These are phyloP conservation scores for Cordyceps cateniannulata DNA, from an alignment of 2,329 filamentous ascomycete genomes.

Conservation along the genomic window DNA sequence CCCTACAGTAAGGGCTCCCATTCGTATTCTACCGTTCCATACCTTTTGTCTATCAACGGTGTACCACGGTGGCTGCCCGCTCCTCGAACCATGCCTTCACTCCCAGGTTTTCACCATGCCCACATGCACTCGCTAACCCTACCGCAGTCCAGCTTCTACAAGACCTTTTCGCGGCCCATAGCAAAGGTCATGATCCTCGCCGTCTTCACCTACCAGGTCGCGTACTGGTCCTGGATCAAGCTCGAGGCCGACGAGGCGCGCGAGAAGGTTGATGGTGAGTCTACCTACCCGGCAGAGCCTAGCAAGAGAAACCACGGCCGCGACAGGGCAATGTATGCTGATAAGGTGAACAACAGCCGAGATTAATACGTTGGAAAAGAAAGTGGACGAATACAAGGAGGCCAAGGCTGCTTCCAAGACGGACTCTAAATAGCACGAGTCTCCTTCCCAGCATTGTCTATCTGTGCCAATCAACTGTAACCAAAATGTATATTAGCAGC, in stretches of 20 bases:
- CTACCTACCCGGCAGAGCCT: neutral
- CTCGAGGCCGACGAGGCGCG: slow-evolving; percentile 66
- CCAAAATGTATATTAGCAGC: neutral
- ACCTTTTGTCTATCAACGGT: too few species aligned
- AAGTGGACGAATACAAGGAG: slow-evolving; percentile 10
- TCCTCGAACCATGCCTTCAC: neutral
- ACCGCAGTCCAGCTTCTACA: slow-evolving; percentile 61
- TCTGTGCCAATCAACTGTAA: neutral
- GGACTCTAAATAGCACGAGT: neutral
- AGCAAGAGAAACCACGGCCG: neutral
- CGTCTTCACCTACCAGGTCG: slow-evolving; percentile 71
- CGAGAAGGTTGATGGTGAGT: slow-evolving; percentile 49
- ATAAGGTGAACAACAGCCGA: neutral
- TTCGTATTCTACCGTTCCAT: too few species aligned
- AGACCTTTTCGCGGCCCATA: slow-evolving; percentile 65
- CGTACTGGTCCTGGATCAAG: slow-evolving; percentile 68
- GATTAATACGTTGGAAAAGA: slow-evolving; percentile 10
- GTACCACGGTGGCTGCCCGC: neutral
- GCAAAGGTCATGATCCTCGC: slow-evolving; percentile 69
- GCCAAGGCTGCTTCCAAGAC: neutral
- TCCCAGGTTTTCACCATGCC: too few species aligned
- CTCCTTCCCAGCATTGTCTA: neutral
- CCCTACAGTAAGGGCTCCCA: slow-evolving; percentile 1
- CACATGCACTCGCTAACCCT: neutral
- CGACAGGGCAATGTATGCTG: neutral